These are phyloP conservation scores for Penicillium taxi DNA, from an alignment of 495 filamentous ascomycete genomes.

Conservation along the genomic window DNA sequence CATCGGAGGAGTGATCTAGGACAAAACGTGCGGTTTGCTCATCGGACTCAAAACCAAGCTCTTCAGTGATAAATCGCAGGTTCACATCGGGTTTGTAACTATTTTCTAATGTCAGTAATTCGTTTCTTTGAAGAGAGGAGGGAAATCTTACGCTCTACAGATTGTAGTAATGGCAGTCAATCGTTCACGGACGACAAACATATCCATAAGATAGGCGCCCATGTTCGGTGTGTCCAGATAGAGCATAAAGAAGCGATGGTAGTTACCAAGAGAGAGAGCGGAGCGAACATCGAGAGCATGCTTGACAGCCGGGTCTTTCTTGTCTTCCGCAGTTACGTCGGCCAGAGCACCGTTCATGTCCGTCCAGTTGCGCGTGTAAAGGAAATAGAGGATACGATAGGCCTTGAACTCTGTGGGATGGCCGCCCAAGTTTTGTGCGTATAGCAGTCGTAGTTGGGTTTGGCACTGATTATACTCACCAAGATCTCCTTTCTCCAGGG, in stretches of 20 bases:
- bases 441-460: conserved; percentile 88
- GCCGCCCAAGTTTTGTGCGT: conserved; percentile 76
- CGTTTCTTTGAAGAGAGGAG: background rate
- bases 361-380: conserved; percentile 96
- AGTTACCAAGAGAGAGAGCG: conserved; percentile 85
- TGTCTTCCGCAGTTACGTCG: conserved; percentile 96
- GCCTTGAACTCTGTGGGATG: conserved; percentile 95
- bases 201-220: conserved; percentile 98
- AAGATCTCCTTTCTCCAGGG: conserved; percentile 95
- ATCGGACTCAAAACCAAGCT: conserved; percentile 91
- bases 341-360: conserved; percentile 96
- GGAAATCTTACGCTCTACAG: conserved; percentile 73
- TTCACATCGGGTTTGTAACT: conserved; percentile 89
- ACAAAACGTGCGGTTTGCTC: conserved; percentile 85
- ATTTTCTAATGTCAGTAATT: conserved; percentile 28
- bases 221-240: conserved; percentile 94
- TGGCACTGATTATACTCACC: conserved; percentile 99
- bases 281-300: conserved; percentile 91
- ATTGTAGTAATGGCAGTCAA: conserved; percentile 81
- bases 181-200: conserved; percentile 92
- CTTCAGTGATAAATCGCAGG: conserved; percentile 86
- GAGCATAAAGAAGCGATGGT: conserved; percentile 92
- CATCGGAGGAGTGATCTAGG: conserved; percentile 61
- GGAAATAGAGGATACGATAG: conserved; percentile 99
- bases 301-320: conserved; percentile 70